Base-by-base conservation (phyloP, 1,139 yeast species). In the Magnusiomyces paraingens region DNA sequence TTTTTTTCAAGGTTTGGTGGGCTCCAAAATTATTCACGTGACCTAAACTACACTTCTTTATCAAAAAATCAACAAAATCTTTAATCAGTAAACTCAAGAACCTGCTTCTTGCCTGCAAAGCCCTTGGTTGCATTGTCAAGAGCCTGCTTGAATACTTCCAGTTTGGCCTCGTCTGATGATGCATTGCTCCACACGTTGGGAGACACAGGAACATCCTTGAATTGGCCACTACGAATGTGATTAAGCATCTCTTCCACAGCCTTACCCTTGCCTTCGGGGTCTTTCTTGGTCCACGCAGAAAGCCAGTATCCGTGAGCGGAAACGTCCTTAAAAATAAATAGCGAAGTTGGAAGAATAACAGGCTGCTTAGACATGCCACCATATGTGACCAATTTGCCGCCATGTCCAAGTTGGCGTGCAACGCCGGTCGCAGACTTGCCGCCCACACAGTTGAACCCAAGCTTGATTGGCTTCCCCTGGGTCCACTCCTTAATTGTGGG, bases 321-420 rank as follows among this genome's bases (percentile, higher is more conserved):
- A 57, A 93, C 70, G 65, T 91, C 86, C 69, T 90, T 91, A 76
- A 93, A 93, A 60, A 93, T 91, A 65, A 88, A 87, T 58, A 88
- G 73, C 1, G 96, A 82, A 0, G 97, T 89, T 45, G 98, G 97
- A 56, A 93, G 71, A 18, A 82, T 80, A 22, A 93, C 95, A 2
- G 99, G 99, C 71, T 89, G 93, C 75, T 84, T 83, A 6, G 97
- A 88, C 99, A 93, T 93, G 48, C 96, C 99, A 35, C 99, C 99
- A 66, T 93, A 93, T 0, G 98, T 90, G 63, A 86, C 81, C 76
- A 93, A 75, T 59, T 86, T 76, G 1, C 82, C 82, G 32, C 91
- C 89, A 58, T 81, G 78, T 52, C 80, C 82, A 59, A 93, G 76
- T 66, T 89, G 91, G 60, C 97, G 79, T 5, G 96, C 93, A 62